These are phyloP conservation scores for Plectranthus barbatus DNA, from an alignment of 257 asterid genomes.

Conservation along the genomic window DNA sequence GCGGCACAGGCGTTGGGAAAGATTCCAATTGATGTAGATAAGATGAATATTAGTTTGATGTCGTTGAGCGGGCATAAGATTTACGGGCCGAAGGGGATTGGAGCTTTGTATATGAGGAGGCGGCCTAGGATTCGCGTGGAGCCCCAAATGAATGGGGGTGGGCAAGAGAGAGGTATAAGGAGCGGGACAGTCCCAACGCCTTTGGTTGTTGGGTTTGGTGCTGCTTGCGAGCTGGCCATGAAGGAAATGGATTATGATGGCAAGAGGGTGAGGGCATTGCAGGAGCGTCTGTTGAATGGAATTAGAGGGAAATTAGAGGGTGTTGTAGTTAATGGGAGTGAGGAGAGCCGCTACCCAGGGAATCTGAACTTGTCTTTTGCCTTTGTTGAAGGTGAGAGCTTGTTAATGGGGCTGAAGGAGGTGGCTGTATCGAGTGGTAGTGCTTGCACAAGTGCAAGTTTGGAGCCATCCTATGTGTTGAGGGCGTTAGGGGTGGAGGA, in stretches of 20 bases:
- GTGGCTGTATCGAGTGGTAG: conserved; percentile 98
- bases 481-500: conserved; percentile 98
- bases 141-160: conserved; percentile 98
- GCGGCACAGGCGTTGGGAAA: conserved; percentile 95
- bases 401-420: conserved; percentile 96
- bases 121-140: conserved; percentile 94
- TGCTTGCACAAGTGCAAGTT: conserved; percentile 95
- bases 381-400: conserved; percentile 95
- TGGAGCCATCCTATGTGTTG: conserved; percentile 94
- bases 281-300: conserved; percentile 63
- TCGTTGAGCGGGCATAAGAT: conserved; percentile 94
- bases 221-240: conserved; percentile 85
- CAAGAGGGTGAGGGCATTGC: conserved; percentile 50
- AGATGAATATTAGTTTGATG: conserved; percentile 91
- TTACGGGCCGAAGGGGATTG: conserved; percentile 93
- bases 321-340: conserved; percentile 90
- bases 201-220: conserved; percentile 88
- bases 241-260: conserved; percentile 93
- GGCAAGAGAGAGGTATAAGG: conserved; percentile 97
- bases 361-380: conserved; percentile 92
- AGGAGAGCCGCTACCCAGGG: conserved; percentile 71
- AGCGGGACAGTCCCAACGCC: conserved; percentile 98
- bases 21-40: conserved; percentile 77
- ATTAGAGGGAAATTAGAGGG: conserved; percentile 64
- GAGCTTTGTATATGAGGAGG: conserved; percentile 84